phyloP scores from a whole-genome alignment of 805 yeast species.

The Brettanomyces nanus region DNA sequence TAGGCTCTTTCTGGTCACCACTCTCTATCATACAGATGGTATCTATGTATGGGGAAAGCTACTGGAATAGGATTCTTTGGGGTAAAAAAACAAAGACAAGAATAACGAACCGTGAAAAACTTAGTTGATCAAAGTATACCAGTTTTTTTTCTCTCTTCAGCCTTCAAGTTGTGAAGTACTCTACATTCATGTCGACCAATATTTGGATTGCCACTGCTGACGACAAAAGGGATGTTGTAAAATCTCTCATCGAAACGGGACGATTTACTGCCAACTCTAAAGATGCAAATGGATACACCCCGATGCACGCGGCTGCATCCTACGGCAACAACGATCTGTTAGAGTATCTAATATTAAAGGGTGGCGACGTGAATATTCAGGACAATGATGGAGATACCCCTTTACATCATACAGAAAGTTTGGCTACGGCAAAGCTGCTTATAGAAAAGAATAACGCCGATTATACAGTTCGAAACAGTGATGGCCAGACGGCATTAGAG shows the following conservation, averaged over 20 bases:
- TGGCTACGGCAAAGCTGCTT: slow-evolving; percentile 53
- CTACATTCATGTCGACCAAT: too few relatives aligned
- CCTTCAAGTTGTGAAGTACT: too few relatives aligned
- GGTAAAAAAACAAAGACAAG: not conserved
- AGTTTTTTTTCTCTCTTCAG: too few relatives aligned
- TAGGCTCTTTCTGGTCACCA: not conserved
- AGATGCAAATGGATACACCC: slow-evolving; percentile 94
- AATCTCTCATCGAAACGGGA: slow-evolving; percentile 42
- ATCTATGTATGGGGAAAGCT: too few relatives aligned
- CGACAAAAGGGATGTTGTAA: slow-evolving; percentile 54
- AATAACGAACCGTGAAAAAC: not conserved
- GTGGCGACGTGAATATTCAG: slow-evolving; percentile 75
- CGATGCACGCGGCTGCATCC: slow-evolving; percentile 95
- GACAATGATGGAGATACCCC: slow-evolving; percentile 96
- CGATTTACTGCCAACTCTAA: slow-evolving; percentile 56
- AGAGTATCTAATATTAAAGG: slow-evolving; percentile 41
- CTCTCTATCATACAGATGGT: not conserved
- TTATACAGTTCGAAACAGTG: slow-evolving; percentile 52
- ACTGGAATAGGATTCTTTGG: not conserved
- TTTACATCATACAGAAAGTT: slow-evolving; percentile 79
- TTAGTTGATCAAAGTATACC: not conserved
- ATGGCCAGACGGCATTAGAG: slow-evolving; percentile 66
- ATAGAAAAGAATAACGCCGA: slow-evolving; percentile 67
- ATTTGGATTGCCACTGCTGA: slow-evolving; percentile 97
- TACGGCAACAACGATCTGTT: slow-evolving; percentile 75